Evolutionary conservation across 1,284 basidiomycete species (phyloP), one percentile per base, ranked within the genome.

Genomic region (Puccinia sorghi): DNA sequence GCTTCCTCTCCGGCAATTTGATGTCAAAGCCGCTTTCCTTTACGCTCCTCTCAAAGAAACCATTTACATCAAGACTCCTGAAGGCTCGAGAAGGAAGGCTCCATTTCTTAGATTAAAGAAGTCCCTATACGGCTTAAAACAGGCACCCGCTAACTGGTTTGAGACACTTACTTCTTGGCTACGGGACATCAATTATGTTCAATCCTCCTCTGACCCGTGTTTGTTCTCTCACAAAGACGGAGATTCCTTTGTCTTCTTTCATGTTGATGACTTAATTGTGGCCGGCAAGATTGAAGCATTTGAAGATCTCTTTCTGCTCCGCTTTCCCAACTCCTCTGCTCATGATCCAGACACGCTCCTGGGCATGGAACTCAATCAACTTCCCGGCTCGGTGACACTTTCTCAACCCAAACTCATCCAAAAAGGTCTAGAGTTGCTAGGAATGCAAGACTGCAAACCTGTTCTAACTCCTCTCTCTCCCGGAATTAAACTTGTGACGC

Each of bases 21-120:
- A 88, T 80, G 83, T 88, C 59, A 85, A 86, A 37, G 82, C 81
- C 0, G 86, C 86, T 0, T 88, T 85, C 76, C 82, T 87, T 0
- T 85, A 87, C 81, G 86, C 86, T 0, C 56, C 83, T 0, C 83
- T 89, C 0, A 82, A 86, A 0, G 86, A 87, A 63, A 82, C 83
- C 1, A 82, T 87, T 39, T 87, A 85, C 80, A 84, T 86, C 82
- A 79, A 82, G 25, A 82, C 83, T 1, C 85, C 85, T 0, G 82
- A 82, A 3, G 85, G 84, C 6, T 56, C 37, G 1, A 43, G 41
- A 6, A 20, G 17, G 48, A 41, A 52, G 22, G 32, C 32, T 3
- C 50, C 46, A 3, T 71, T 6, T 39, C 50, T 71, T 5, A 46
- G 37, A 11, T 32, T 71, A 1, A 56, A 71, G 9, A 71, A 71